Evolutionary conservation across 1,284 basidiomycete species (phyloP).

Genomic region (Pyrrhoderma lamaoense): DNA sequence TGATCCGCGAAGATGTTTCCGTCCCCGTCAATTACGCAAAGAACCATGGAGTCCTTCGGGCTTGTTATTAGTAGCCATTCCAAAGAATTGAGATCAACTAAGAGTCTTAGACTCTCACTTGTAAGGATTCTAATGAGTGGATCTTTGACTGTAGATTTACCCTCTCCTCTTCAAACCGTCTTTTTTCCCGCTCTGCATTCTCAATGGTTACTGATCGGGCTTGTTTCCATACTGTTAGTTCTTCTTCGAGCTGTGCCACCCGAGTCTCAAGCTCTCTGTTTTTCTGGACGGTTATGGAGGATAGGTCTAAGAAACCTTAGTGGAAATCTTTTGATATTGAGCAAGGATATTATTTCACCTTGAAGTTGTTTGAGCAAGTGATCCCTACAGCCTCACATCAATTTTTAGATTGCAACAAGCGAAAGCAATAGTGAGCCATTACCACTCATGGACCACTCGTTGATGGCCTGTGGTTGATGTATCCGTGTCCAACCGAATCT

Average conservation of each 20-base stretch:
- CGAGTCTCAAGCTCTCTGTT: constrained; percentile 55
- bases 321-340: no score
- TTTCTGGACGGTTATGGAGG: constrained; percentile 51
- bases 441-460: no score
- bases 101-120: constrained; percentile 31
- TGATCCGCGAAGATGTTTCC: constrained; percentile 55
- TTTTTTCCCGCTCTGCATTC: constrained; percentile 48
- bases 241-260: constrained; percentile 59
- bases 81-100: constrained; percentile 1
- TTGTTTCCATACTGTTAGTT: constrained; percentile 62
- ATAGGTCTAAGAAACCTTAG: constrained; percentile 57
- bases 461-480: no score
- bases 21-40: constrained; percentile 70
- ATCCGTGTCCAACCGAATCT: no score
- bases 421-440: no score
- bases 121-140: constrained; percentile 45
- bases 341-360: no score
- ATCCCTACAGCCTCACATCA: no score
- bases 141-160: constrained; percentile 54
- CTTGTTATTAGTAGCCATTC: background rate
- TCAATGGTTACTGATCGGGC: constrained; percentile 54
- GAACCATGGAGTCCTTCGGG: constrained; percentile 50
- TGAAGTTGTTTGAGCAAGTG: constrained; percentile 12
- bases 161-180: constrained; percentile 56
- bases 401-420: no score